Evolutionary conservation across 805 yeast genomes (phyloP), one percentile per base, ranked within the genome.

Genomic region (Isabelozyma heimii): DNA sequence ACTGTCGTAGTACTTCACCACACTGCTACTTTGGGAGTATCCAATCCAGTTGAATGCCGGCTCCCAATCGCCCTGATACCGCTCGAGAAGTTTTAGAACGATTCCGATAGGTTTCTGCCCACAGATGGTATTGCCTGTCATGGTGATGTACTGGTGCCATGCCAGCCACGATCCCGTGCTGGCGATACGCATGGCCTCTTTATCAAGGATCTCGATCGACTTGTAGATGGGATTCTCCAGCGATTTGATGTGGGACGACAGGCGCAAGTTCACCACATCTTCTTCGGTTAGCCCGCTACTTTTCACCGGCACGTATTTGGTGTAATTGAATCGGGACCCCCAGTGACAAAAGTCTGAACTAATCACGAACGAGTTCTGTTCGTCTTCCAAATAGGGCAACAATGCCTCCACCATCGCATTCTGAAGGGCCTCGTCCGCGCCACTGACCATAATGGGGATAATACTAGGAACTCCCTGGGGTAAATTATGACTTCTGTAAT

Each of bases 291-390:
- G 24, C 24, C 24, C 6, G 14, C 14, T 33, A 33, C 37, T 33
- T 33, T 13, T 33, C 37, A 33, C 37, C 37, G 57, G 50, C 10
- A 65, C 53, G 50, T 73, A 75, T 49, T 61, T 60, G 12, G 80
- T 73, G 53, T 71, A 76, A 9, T 71, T 73, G 49, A 77, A 76
- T 13, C 80, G 62, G 12, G 67, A 49, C 8, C 81, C 81, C 99
- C 99, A 94, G 63, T 94, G 99, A 61, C 97, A 91, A 60, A 94
- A 94, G 70, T 94, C 99, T 1, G 92, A 81, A 62, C 96, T 87
- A 4, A 94, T 76, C 13, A 89, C 82, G 64, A 94, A 88, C 2
- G 89, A 84, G 57, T 81, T 82, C 20, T 68, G 66, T 28, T 78
- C 76, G 56, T 84, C 79, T 5, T 63, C 64, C 46, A 89, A 59